These are phyloP conservation scores for Skeletonema tropicum DNA, from an alignment of 108 stramenopile genomes.

Conservation along the genomic window DNA sequence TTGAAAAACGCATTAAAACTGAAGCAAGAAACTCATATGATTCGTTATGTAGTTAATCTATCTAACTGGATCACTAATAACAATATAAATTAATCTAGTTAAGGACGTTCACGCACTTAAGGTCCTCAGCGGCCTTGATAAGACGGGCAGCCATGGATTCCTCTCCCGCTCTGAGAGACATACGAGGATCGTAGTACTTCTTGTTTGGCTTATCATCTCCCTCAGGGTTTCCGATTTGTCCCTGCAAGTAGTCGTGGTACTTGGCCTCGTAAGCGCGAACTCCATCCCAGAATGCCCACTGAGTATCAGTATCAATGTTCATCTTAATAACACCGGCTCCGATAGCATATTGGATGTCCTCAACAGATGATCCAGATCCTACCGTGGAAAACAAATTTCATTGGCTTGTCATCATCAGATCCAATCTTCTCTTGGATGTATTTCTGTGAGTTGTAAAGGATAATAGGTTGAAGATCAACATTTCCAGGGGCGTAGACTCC, in stretches of 20 bases:
- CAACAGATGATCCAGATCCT: slow-evolving; percentile 91
- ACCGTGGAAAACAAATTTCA: slow-evolving; percentile 98
- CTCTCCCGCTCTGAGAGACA: slow-evolving; percentile 88
- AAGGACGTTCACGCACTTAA: slow-evolving; percentile 91
- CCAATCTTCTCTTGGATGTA: slow-evolving; percentile 95
- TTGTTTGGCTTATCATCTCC: slow-evolving; percentile 97
- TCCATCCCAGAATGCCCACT: slow-evolving; percentile 97
- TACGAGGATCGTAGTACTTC: slow-evolving; percentile 98
- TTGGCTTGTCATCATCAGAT: slow-evolving; percentile 86
- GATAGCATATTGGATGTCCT: slow-evolving; percentile 92
- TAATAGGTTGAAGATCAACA: slow-evolving; percentile 92
- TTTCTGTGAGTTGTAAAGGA: slow-evolving; percentile 89
- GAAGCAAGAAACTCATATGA: neutral
- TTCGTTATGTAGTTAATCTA: neutral
- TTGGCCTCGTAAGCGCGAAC: slow-evolving; percentile 87
- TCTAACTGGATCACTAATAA: slow-evolving; percentile 8
- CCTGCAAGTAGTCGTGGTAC: slow-evolving; percentile 94
- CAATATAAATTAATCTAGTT: slow-evolving; percentile 60
- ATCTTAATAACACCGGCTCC: slow-evolving; percentile 96
- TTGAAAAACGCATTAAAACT: too few relatives aligned
- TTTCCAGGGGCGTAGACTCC: slow-evolving; percentile 97
- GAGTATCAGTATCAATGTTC: slow-evolving; percentile 99
- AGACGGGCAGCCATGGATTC: slow-evolving; percentile 93
- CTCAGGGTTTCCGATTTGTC: slow-evolving; percentile 97
- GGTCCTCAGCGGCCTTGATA: slow-evolving; percentile 86